A percentile compares a stretch with the other conserved stretches of the same genome.
Evolutionary conservation across 768 basidiomycete genomes (phyloP).

Genomic region (Pulveroboletus sp.): DNA sequence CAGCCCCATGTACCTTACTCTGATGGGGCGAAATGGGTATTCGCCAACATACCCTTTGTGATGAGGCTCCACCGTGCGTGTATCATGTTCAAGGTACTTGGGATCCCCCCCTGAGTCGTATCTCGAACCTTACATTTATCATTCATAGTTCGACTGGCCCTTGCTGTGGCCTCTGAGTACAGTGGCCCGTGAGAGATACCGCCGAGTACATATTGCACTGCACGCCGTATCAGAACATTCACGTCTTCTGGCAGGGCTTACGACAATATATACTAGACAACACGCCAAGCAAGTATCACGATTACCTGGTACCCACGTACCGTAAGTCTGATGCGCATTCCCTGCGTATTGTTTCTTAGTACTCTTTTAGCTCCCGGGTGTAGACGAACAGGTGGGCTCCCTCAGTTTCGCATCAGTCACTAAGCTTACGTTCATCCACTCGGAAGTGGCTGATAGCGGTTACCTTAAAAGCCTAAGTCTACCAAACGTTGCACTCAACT

Average conservation of each 20-base stretch:
- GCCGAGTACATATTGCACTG: constrained; percentile 5
- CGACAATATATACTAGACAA: constrained; percentile 44
- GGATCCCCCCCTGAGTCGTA: not conserved
- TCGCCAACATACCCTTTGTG: constrained; percentile 49
- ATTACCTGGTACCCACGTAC: constrained; percentile 50
- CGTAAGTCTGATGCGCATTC: constrained; percentile 31
- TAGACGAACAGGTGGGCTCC: constrained; percentile 42
- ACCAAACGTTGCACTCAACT: constrained; percentile 24
- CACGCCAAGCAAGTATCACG: constrained; percentile 48
- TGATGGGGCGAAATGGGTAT: constrained; percentile 46
- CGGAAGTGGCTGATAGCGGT: constrained; percentile 27
- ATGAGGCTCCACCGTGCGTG: constrained; percentile 51
- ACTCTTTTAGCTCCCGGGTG: constrained; percentile 50
- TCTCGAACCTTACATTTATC: not conserved
- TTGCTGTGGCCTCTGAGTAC: constrained; percentile 7
- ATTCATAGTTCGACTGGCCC: constrained; percentile 20
- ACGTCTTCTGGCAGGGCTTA: constrained; percentile 35
- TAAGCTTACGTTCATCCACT: not conserved
- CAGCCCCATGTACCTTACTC: constrained; percentile 37
- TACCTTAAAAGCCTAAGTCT: constrained; percentile 21
- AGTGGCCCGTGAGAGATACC: constrained; percentile 10
- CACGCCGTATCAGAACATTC: not conserved
- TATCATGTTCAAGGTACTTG: constrained; percentile 45
- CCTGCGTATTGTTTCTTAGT: not conserved
- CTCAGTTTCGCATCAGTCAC: not conserved